Conservation (phyloP, 139 green algal species). For the Coelastrella sp. region DNA sequence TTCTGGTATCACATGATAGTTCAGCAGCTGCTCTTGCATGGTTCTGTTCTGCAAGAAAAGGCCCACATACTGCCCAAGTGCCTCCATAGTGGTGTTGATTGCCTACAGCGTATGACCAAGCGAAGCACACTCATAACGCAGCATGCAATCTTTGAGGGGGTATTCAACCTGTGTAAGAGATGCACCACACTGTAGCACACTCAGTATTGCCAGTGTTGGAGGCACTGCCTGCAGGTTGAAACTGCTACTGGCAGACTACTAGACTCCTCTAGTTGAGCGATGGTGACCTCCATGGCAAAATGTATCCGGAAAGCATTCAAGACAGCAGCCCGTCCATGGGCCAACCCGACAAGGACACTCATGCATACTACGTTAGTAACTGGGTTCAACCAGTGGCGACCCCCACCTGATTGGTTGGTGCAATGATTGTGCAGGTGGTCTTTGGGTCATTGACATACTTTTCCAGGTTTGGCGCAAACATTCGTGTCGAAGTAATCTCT, state of each 20-base stretch:
- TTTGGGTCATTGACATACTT: neutral
- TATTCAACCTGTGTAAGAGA: too few species aligned
- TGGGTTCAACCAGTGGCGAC: neutral
- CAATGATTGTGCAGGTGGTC: neutral
- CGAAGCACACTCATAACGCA: neutral
- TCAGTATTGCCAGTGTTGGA: too few species aligned
- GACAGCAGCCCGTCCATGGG: neutral
- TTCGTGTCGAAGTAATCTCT: neutral
- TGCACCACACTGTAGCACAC: too few species aligned
- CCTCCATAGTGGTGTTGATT: conserved; percentile 11
- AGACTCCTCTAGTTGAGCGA: too few species aligned
- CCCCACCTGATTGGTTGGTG: neutral
- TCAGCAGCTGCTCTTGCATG: conserved; percentile 14
- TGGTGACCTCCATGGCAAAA: too few species aligned
- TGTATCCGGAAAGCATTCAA: neutral
- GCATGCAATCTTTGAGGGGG: neutral
- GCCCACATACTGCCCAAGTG: conserved; percentile 2
- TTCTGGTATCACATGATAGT: conserved; percentile 13
- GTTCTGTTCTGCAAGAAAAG: conserved; percentile 32
- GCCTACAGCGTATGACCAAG: neutral
- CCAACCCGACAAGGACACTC: too few species aligned
- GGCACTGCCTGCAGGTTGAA: neutral
- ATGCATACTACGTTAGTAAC: neutral
- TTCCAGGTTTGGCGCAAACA: neutral
- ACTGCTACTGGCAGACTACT: neutral